Base-by-base conservation (phyloP, 345 rosid genomes). In the Eucalyptus tenuipes region DNA sequence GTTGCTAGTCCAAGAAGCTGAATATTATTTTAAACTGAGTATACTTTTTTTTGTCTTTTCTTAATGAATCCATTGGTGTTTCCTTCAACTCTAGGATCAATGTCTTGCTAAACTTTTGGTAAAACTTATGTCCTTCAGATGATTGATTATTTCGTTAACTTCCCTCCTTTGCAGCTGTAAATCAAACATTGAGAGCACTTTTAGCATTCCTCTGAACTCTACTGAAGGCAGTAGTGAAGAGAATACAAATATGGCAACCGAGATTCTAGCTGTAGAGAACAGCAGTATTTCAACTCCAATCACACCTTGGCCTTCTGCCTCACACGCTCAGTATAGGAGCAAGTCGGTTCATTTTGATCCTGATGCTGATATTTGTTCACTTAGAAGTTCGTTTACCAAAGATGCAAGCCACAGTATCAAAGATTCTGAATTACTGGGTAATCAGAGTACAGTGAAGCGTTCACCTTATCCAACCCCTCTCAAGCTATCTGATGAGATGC, bases 401-500 rank as follows among this genome's bases (percentile, higher is more conserved):
- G 90, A 89, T 88, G 87, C 81, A 87, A 91, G 90, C 86, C 92
- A 91, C 53, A 64, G 22, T 88, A 87, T 93, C 29, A 89, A 88
- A 91, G 91, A 91, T 87, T 87, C 86, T 40, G 94, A 91, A 85
- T 87, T 92, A 33, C 88, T 87, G 18, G 91, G 88, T 52, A 89
- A 87, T 42, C 89, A 90, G 52, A 92, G 86, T 68, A 85, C 90
- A 66, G 88, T 92, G 66, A 92, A 91, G 91, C 87, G 85, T 88
- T 93, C 95, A 24, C 98, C 98, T 53, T 91, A 91, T 90, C 98
- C 98, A 81, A 98, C 98, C 47, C 92, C 98, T n/a, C n/a, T 95
- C 87, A 94, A 96, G 91, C 91, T 98, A 88, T 94, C 95, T 71
- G 97, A 95, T 90, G 99, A 96, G 88, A 97, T 98, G 99, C 99